These are phyloP conservation scores for Microcyclosporella mali DNA, from an alignment of 2,329 filamentous ascomycete species.

Conservation along the genomic window DNA sequence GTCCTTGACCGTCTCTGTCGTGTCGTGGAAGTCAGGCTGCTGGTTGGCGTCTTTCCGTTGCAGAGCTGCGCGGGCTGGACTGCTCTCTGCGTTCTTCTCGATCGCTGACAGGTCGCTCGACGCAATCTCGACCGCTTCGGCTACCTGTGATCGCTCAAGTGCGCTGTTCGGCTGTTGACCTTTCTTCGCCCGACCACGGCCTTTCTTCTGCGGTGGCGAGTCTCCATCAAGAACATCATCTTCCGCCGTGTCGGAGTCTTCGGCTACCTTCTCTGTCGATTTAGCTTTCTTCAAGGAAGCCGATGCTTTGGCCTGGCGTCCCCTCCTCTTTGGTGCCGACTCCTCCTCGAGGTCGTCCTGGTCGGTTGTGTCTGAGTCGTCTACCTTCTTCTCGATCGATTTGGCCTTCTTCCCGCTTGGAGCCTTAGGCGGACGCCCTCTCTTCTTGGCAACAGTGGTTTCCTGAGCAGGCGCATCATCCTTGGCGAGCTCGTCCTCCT, in stretches of 20 bases:
- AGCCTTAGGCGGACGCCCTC: conserved; percentile 12
- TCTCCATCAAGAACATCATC: conserved; percentile 4
- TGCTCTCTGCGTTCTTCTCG: conserved; percentile 1
- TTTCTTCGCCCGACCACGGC: conserved; percentile 33
- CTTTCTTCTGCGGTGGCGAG: conserved; percentile 36
- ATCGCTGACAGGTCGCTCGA: not conserved
- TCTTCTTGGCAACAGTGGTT: conserved; percentile 7
- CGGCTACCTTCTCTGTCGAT: not conserved
- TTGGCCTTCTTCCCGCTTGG: conserved; percentile 1
- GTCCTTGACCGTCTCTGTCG: not conserved
- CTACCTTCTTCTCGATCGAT: conserved; percentile 2
- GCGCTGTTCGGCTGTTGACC: conserved; percentile 2
- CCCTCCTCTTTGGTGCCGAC: conserved; percentile 9
- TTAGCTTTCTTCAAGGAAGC: not conserved
- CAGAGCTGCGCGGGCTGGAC: conserved; percentile 5
- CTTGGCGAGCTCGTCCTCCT: conserved; percentile 22
- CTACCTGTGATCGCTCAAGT: not conserved
- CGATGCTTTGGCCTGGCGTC: conserved; percentile 9
- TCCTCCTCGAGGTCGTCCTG: conserved; percentile 12
- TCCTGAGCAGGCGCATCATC: conserved; percentile 7
- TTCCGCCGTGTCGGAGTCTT: too few relatives aligned
- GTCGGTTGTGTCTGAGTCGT: conserved; percentile 11
- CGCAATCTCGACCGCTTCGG: not conserved
- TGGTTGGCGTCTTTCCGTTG: conserved; percentile 4
- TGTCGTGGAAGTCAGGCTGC: not conserved